Percentiles rank a stretch among this genome's conserved stretches.
These are phyloP conservation scores for Phoenix dactylifera DNA, from an alignment of 176 grass and related monocot species.

Conservation along the genomic window DNA sequence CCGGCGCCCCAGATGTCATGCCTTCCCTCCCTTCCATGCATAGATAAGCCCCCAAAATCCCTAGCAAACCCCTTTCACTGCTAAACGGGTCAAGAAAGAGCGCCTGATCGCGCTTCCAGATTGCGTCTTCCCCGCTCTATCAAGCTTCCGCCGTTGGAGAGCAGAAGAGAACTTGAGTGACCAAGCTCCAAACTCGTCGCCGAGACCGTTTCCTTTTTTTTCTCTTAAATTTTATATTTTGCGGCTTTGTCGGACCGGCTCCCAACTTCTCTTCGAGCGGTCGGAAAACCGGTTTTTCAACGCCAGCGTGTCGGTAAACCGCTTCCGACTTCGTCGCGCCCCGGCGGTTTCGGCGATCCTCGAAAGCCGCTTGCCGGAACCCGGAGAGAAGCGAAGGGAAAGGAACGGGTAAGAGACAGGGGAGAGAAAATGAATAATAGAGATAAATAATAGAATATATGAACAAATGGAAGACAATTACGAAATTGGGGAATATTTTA, in stretches of 20 bases:
- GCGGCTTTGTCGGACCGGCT: no score
- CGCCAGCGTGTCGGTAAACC: neutral
- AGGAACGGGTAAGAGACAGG: constrained; percentile 29
- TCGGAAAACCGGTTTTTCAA: no score
- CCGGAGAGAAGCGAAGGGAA: neutral
- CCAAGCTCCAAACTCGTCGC: constrained; percentile 30
- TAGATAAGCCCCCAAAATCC: neutral
- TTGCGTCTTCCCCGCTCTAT: constrained; percentile 17
- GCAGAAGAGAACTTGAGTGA: constrained; percentile 7
- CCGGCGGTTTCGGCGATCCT: neutral
- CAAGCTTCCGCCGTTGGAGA: constrained; percentile 41
- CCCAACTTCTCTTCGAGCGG: no score
- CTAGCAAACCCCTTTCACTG: neutral
- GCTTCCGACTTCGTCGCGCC: constrained; percentile 9
- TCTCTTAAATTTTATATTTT: constrained; percentile 9
- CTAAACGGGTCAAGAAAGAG: no score
- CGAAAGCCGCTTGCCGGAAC: neutral
- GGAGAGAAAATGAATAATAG: constrained; percentile 43
- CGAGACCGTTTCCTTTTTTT: constrained; percentile 12
- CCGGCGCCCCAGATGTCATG: constrained; percentile 1
- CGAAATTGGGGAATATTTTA: constrained; percentile 13
- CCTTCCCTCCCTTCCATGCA: constrained; percentile 57
- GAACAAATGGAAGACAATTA: constrained; percentile 16
- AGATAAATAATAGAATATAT: constrained; percentile 10
- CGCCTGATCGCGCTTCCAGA: no score